phyloP scores from a whole-genome alignment of 23 red algal species.

The Cyanidioschyzon merolae region DNA sequence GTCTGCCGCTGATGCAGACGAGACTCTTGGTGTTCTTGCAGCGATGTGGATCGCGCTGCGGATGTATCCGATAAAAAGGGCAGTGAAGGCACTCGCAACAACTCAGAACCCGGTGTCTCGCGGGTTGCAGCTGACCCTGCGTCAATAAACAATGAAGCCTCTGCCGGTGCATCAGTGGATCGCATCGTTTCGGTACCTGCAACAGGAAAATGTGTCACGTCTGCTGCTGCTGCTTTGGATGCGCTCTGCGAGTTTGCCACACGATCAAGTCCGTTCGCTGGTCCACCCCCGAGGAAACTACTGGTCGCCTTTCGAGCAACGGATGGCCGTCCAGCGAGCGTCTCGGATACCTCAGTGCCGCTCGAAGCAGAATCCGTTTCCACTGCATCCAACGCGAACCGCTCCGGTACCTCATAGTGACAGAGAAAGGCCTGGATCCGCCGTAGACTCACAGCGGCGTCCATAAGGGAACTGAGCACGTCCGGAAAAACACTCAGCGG shows the following conservation, averaged over 20 bases:
- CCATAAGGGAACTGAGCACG: constrained; percentile 31
- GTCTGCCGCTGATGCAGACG: neutral
- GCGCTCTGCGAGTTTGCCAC: neutral
- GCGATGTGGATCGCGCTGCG: neutral
- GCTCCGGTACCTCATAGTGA: neutral
- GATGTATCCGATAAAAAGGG: neutral
- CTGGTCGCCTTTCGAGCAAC: no score
- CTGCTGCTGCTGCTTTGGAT: neutral
- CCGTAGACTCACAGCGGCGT: constrained; percentile 27
- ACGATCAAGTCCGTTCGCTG: neutral
- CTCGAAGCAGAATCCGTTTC: no score
- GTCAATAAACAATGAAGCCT: neutral
- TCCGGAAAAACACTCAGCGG: constrained; percentile 64
- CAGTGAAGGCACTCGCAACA: neutral
- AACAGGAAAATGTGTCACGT: neutral
- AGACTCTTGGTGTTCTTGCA: neutral
- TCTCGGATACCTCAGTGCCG: neutral
- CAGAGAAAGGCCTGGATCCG: constrained; percentile 43
- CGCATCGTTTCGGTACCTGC: neutral
- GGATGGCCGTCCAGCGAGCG: neutral
- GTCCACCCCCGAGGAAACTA: no score
- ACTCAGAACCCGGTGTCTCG: neutral
- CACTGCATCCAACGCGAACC: no score
- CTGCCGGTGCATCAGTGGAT: neutral
- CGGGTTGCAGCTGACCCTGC: neutral